phyloP scores from a whole-genome alignment of 2,329 filamentous ascomycete species.

The Acarospora socialis region DNA sequence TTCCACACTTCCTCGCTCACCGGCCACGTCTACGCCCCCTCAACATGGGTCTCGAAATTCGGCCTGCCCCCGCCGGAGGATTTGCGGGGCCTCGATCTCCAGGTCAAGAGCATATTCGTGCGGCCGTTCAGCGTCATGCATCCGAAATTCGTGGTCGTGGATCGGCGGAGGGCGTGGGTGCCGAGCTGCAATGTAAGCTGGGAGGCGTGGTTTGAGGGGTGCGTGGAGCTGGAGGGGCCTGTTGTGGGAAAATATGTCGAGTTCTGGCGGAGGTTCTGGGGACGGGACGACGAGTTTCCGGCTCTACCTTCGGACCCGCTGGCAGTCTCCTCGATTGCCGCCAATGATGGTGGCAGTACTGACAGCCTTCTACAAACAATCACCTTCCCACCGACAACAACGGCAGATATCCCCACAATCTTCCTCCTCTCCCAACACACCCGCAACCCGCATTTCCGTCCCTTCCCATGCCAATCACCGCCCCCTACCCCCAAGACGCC shows the following conservation, averaged over 20 bases:
- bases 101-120: slow-evolving; percentile 66
- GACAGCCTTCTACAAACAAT: slow-evolving; percentile 1
- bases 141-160: slow-evolving; percentile 66
- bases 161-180: slow-evolving; percentile 50
- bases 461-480: slow-evolving; percentile 38
- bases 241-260: slow-evolving; percentile 46
- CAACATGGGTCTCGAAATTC: slow-evolving; percentile 45
- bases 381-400: no score
- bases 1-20: slow-evolving; percentile 50
- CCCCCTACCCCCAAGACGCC: slow-evolving; percentile 46
- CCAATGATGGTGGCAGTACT: slow-evolving; percentile 5
- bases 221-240: slow-evolving; percentile 49
- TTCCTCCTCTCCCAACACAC: slow-evolving; percentile 64
- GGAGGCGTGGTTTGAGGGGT: slow-evolving; percentile 78
- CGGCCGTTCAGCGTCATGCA: slow-evolving; percentile 77
- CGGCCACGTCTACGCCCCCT: slow-evolving; percentile 47
- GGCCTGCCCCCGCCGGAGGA: slow-evolving; percentile 46
- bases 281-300: slow-evolving; percentile 16
- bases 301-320: slow-evolving; percentile 1
- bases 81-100: slow-evolving; percentile 48
- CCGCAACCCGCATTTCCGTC: slow-evolving; percentile 48
- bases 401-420: slow-evolving; percentile 35
- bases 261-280: slow-evolving; percentile 62
- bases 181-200: slow-evolving; percentile 77
- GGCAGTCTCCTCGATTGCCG: slow-evolving; percentile 2